phyloP scores from a whole-genome alignment of 441 rosid species.

The Euphorbia neoarborescens region DNA sequence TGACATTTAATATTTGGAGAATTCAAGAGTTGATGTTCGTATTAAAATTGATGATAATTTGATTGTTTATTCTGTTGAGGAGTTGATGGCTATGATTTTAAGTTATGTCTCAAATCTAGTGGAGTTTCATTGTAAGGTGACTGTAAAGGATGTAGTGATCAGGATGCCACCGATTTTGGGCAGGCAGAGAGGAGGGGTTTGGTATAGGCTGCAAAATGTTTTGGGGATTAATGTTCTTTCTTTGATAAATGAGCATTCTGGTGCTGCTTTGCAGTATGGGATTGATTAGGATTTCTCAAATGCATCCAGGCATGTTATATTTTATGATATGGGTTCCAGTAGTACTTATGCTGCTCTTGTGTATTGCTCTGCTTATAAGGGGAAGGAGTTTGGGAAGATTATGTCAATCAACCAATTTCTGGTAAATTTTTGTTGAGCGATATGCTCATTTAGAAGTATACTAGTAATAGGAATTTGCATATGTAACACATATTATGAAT shows the following conservation, averaged over 20 bases:
- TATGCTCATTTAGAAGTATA: not conserved
- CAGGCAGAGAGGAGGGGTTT: slow-evolving; percentile 88
- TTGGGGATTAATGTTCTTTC: slow-evolving; percentile 61
- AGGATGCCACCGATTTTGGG: slow-evolving; percentile 82
- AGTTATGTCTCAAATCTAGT: slow-evolving; percentile 59
- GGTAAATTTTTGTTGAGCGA: slow-evolving; percentile 31
- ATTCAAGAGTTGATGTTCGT: slow-evolving; percentile 63
- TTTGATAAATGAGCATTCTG: slow-evolving; percentile 73
- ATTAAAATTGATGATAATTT: slow-evolving; percentile 46
- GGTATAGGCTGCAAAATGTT: slow-evolving; percentile 73
- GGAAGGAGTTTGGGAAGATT: slow-evolving; percentile 80
- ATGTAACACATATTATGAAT: not conserved
- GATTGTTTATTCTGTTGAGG: slow-evolving; percentile 63
- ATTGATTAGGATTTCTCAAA: slow-evolving; percentile 88
- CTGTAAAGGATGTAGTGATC: slow-evolving; percentile 63
- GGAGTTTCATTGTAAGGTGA: slow-evolving; percentile 64
- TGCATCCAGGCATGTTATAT: slow-evolving; percentile 71
- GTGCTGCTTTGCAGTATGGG: slow-evolving; percentile 96
- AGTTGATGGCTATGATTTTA: slow-evolving; percentile 75
- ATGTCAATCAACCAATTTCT: slow-evolving; percentile 80
- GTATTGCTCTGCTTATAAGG: slow-evolving; percentile 67
- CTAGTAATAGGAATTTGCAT: not conserved
- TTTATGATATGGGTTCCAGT: slow-evolving; percentile 90
- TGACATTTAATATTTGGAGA: slow-evolving; percentile 63
- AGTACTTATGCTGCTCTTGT: slow-evolving; percentile 82